Evolutionary conservation across 176 grass and related monocot genomes (phyloP).

Genomic region (Triticum urartu): DNA sequence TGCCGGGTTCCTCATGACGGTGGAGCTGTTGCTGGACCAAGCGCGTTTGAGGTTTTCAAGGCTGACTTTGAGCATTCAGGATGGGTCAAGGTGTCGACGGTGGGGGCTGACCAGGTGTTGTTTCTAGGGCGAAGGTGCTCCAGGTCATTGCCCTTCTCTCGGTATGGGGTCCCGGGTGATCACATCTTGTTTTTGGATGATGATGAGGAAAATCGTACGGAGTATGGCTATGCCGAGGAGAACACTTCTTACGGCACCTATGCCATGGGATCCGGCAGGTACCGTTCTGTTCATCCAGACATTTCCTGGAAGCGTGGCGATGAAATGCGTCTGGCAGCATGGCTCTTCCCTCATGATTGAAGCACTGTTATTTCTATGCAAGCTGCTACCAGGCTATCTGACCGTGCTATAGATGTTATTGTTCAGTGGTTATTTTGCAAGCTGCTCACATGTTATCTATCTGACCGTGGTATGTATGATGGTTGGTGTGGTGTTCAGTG

Average conservation of each 20-base stretch:
- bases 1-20: neutral
- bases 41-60: neutral
- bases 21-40: neutral
- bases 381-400: neutral
- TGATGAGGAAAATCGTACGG: neutral
- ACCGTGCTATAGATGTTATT: neutral
- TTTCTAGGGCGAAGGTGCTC: neutral
- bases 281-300: neutral
- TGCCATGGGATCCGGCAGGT: neutral
- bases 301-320: neutral
- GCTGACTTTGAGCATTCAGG: neutral
- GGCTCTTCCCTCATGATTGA: neutral
- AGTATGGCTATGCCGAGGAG: neutral
- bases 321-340: neutral
- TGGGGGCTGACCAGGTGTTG: neutral
- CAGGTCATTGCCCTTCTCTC: neutral
- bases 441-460: neutral
- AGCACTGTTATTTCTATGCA: neutral
- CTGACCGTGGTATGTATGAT: neutral
- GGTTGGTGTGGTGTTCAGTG: neutral
- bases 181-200: neutral
- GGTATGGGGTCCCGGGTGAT: neutral
- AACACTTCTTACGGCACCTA: neutral
- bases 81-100: neutral
- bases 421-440: neutral